Conservation (phyloP, 768 basidiomycete genomes). For the Pleurotus giganteus region DNA sequence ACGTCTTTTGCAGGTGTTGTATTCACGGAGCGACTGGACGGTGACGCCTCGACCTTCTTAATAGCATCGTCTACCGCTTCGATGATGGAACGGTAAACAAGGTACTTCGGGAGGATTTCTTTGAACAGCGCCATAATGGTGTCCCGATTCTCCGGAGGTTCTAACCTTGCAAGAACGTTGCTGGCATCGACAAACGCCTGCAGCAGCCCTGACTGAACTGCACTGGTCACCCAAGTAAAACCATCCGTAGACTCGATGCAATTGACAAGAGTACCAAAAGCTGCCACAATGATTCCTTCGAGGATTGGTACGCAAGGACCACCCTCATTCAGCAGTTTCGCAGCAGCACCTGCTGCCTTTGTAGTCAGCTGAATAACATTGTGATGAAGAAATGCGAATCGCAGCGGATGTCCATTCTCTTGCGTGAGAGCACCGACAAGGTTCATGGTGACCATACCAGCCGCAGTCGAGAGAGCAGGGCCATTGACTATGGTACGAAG, state of each 20-base stretch:
- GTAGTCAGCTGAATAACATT: conserved; percentile 28
- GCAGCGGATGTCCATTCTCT: conserved; percentile 24
- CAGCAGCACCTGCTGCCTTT: conserved; percentile 26
- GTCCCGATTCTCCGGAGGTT: conserved; percentile 24
- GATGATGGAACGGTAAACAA: conserved; percentile 37
- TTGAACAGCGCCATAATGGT: conserved; percentile 26
- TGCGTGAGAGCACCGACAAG: conserved; percentile 30
- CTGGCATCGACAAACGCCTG: conserved; percentile 26
- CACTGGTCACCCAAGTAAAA: conserved; percentile 33
- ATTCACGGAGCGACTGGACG: conserved; percentile 16
- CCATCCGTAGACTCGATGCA: conserved; percentile 35
- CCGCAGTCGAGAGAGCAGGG: conserved; percentile 17
- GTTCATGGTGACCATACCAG: conserved; percentile 24
- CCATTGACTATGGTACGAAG: conserved; percentile 21
- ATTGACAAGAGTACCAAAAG: conserved; percentile 30
- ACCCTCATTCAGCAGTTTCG: conserved; percentile 18
- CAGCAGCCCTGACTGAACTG: conserved; percentile 30
- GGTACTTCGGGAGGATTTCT: conserved; percentile 29
- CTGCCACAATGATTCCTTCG: conserved; percentile 24
- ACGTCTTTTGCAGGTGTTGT: conserved; percentile 21
- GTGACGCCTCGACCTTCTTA: conserved; percentile 18
- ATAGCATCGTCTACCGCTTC: conserved; percentile 28
- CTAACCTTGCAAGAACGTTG: conserved; percentile 23
- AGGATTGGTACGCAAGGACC: conserved; percentile 16
- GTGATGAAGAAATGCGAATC: conserved; percentile 28